These are phyloP conservation scores for Kokia cookei DNA, from an alignment of 441 rosid species.

Conservation along the genomic window DNA sequence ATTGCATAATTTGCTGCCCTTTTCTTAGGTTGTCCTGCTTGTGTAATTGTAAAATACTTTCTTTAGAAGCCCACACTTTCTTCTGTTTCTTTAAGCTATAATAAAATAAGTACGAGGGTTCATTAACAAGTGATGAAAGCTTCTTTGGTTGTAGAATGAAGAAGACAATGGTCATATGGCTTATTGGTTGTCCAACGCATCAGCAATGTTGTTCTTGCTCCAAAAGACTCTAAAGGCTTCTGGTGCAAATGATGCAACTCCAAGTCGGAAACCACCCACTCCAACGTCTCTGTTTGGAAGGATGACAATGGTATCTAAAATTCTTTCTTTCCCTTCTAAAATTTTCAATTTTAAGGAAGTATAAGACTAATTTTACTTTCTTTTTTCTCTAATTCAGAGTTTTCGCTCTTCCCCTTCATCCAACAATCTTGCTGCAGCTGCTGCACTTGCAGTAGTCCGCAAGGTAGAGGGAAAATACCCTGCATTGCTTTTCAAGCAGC, in stretches of 20 bases:
- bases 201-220: conserved; percentile 85
- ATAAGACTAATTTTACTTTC: conserved; percentile 3
- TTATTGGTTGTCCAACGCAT: conserved; percentile 88
- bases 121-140: conserved; percentile 1
- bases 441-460: conserved; percentile 60
- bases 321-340: conserved; percentile 4
- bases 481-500: conserved; percentile 97
- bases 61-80: background rate
- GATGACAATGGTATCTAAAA: conserved; percentile 75
- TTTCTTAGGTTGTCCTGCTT: background rate
- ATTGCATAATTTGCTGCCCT: background rate
- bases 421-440: conserved; percentile 66
- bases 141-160: conserved; percentile 58
- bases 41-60: background rate
- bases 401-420: conserved; percentile 88
- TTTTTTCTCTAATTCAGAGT: conserved; percentile 43
- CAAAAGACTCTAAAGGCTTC: conserved; percentile 76
- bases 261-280: conserved; percentile 60
- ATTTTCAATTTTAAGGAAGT: conserved; percentile 2
- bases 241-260: conserved; percentile 57
- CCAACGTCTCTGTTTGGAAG: conserved; percentile 88
- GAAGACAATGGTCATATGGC: conserved; percentile 90
- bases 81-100: conserved; percentile 23
- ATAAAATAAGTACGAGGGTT: background rate
- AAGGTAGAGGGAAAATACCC: conserved; percentile 98